Base-by-base conservation (phyloP, 768 basidiomycete genomes). In the Guyanaporus albipodus region DNA sequence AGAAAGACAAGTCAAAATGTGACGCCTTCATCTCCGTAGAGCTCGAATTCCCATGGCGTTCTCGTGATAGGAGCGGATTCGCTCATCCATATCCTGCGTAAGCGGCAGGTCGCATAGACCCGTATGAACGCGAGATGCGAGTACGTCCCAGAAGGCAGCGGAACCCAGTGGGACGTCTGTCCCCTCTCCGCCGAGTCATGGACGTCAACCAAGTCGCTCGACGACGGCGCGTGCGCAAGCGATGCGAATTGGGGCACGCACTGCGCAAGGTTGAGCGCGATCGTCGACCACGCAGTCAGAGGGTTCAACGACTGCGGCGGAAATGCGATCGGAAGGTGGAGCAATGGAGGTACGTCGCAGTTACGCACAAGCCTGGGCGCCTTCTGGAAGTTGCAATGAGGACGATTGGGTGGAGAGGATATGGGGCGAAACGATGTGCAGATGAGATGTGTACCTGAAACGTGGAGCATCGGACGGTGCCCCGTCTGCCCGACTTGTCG, bases 21-120 rank as follows among this genome's bases (percentile, higher is more conserved):
- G 17, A 54, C 49, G 40, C 37, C 46, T 62, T 68, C 58, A 67
- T 66, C 56, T 57, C 67, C 66, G 59, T 85, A 88, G 36, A 89
- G 68, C 58, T 82, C 76, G 60, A 89, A 87, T 67, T 90, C 87
- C 85, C 84, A 87, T 26, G 87, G 85, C 8, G 73, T 62, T 50
- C 70, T 73, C 49, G 80, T 75, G 44, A 67, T 62, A 45, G 76
- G 74, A 8, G 74, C 74, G 37, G 63, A 67, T 52, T 85, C 77
- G 53, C 75, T 78, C 63, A 89, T 78, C 87, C 88, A 91, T 23
- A 91, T 78, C 59, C 88, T 72, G 51, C 84, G 71, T 55, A 91
- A 66, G 29, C 87, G 77, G 67, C 88, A 91, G 29, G 77, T 87
- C 18, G 87, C 86, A 60, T 88, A 84, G 36, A 91, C 75, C 61